A percentile compares a stretch with the other conserved stretches of the same genome.
phyloP scores from a whole-genome alignment of 345 rosid species.

The Euphorbia lathyris region DNA sequence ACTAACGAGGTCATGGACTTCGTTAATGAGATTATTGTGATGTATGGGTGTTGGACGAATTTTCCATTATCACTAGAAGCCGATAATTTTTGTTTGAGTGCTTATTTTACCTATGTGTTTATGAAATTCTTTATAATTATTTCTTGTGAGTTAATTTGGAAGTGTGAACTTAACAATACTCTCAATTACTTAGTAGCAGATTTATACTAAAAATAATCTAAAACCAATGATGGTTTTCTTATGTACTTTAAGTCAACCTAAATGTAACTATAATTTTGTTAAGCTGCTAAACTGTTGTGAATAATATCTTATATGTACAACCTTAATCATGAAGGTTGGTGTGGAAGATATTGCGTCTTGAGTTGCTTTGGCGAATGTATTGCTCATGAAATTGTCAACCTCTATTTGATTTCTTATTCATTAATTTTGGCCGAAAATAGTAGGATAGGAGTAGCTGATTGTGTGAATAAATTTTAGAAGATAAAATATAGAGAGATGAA shows the following conservation, averaged over 20 bases:
- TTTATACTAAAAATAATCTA: no score
- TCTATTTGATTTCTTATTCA: background rate
- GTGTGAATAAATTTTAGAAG: no score
- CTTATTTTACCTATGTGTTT: background rate
- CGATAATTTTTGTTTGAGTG: slow-evolving; percentile 32
- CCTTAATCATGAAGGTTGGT: background rate
- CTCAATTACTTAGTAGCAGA: background rate
- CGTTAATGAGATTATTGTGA: slow-evolving; percentile 43
- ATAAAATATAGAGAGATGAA: no score
- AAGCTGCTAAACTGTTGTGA: background rate
- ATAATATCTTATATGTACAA: no score
- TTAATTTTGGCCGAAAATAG: background rate
- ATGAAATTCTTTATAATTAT: background rate
- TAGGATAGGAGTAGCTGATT: no score
- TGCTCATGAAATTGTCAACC: background rate
- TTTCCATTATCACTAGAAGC: slow-evolving; percentile 48
- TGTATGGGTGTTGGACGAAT: slow-evolving; percentile 62
- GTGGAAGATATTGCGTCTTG: background rate
- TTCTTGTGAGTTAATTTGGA: background rate
- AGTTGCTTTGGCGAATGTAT: background rate
- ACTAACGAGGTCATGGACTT: slow-evolving; percentile 52
- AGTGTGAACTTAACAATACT: background rate
- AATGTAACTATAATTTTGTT: background rate
- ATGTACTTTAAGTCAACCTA: background rate
- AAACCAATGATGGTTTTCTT: background rate